These are phyloP conservation scores for Ogataea hybrid DNA, from an alignment of 1,139 yeast genomes.

Conservation along the genomic window DNA sequence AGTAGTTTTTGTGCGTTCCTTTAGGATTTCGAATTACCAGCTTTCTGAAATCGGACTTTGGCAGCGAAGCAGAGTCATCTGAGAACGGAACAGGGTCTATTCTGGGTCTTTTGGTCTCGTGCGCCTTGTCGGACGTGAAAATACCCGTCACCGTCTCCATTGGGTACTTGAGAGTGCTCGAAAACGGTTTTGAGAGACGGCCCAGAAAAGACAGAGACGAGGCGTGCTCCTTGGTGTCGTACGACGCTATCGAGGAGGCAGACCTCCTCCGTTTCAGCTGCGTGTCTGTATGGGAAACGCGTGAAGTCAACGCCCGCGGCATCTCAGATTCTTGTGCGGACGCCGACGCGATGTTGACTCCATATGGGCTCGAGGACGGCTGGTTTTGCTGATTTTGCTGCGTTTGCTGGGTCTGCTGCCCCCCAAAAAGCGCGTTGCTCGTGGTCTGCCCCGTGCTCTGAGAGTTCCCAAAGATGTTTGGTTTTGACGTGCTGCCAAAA, in stretches of 20 bases:
- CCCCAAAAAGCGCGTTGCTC: constrained; percentile 2
- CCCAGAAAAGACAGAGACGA: too few species aligned
- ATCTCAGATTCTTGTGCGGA: constrained; percentile 23
- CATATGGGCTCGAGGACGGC: constrained; percentile 25
- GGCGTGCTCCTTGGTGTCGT: constrained; percentile 5
- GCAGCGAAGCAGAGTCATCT: too few species aligned
- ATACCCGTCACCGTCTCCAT: too few species aligned
- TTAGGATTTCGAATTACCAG: too few species aligned
- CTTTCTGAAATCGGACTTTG: too few species aligned
- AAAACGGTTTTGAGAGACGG: too few species aligned
- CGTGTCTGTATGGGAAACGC: constrained; percentile 3
- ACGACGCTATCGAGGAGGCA: constrained; percentile 12
- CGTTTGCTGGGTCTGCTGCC: constrained; percentile 9
- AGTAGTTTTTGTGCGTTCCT: too few species aligned
- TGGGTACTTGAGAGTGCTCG: too few species aligned
- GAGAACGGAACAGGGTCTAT: too few species aligned
- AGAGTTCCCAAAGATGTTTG: constrained; percentile 25
- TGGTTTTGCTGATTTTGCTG: background rate
- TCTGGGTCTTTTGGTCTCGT: too few species aligned
- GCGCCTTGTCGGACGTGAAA: too few species aligned
- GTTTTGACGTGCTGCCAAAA: constrained; percentile 12
- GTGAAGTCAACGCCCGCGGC: constrained; percentile 31
- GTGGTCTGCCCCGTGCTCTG: constrained; percentile 26
- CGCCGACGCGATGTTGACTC: constrained; percentile 19
- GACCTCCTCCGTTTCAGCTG: constrained; percentile 29